Conservation (phyloP, 192 early-diverging fungal genomes). For the Haplosporangium gracile region DNA sequence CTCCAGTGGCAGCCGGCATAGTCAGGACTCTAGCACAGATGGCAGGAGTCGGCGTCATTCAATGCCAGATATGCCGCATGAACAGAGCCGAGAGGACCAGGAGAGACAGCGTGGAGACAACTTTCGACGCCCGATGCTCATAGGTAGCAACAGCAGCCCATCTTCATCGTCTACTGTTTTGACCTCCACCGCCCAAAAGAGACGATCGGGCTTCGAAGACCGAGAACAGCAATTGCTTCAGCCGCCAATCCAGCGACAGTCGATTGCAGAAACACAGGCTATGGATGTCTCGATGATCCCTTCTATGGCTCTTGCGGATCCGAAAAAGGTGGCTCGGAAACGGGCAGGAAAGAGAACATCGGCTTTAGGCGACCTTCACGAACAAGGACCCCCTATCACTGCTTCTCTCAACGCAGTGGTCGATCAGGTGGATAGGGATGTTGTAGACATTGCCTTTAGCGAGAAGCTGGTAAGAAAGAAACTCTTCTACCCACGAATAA, state of each 20-base stretch:
- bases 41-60: conserved; percentile 45
- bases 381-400: not conserved
- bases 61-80: conserved; percentile 49
- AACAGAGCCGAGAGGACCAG: conserved; percentile 40
- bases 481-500: too few species aligned
- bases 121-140: conserved; percentile 40
- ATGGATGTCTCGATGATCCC: conserved; percentile 8
- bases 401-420: not conserved
- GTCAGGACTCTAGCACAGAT: conserved; percentile 29
- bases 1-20: conserved; percentile 38
- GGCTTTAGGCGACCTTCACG: not conserved
- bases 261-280: conserved; percentile 19
- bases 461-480: conserved; percentile 38
- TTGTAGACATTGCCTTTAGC: conserved; percentile 36
- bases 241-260: conserved; percentile 27
- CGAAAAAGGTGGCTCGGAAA: not conserved
- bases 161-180: not conserved
- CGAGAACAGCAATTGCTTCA: conserved; percentile 30
- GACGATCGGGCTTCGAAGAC: conserved; percentile 32
- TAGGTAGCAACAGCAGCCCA: not conserved
- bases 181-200: not conserved
- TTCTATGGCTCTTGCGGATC: not conserved
- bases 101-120: conserved; percentile 38
- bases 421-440: conserved; percentile 14
- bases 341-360: not conserved